Evolutionary conservation across 768 basidiomycete species (phyloP).

Genomic region (Suillus plorans): DNA sequence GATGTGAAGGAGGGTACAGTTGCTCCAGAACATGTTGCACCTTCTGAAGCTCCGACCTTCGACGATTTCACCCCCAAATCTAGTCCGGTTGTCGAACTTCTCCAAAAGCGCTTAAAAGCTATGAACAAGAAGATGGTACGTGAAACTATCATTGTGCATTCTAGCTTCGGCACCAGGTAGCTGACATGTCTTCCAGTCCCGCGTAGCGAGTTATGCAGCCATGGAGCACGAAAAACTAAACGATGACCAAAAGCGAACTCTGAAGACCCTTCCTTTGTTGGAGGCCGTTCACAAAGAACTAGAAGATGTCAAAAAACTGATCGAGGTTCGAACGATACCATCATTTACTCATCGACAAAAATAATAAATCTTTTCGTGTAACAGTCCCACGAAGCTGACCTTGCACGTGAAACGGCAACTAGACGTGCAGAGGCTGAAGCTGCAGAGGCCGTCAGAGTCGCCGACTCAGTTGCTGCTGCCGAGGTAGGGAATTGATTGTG

Average conservation of each 20-base stretch:
- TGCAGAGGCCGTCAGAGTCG: conserved; percentile 52
- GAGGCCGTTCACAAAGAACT: conserved; percentile 83
- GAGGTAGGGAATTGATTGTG: conserved; percentile 43
- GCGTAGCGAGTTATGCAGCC: conserved; percentile 69
- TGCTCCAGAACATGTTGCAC: conserved; percentile 45
- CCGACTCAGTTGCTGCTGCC: conserved; percentile 54
- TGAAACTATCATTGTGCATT: conserved; percentile 17
- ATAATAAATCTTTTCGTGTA: conserved; percentile 1
- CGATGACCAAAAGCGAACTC: conserved; percentile 78
- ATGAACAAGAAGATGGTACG: conserved; percentile 84
- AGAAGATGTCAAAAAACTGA: conserved; percentile 77
- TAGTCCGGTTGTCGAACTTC: conserved; percentile 75
- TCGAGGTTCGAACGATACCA: conserved; percentile 60
- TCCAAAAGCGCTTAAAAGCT: conserved; percentile 75
- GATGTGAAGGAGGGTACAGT: conserved; percentile 49
- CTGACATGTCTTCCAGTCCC: conserved; percentile 45
- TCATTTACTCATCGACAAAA: neutral
- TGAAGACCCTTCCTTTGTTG: conserved; percentile 71
- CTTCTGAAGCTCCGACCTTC: conserved; percentile 38
- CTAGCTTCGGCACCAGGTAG: neutral
- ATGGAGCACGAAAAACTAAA: conserved; percentile 74
- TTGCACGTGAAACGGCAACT: conserved; percentile 51
- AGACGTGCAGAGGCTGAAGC: conserved; percentile 59
- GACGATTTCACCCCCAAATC: conserved; percentile 50
- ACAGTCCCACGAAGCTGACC: conserved; percentile 65